phyloP scores from a whole-genome alignment of 352 stramenopile species.

The Pythium folliculosum region DNA sequence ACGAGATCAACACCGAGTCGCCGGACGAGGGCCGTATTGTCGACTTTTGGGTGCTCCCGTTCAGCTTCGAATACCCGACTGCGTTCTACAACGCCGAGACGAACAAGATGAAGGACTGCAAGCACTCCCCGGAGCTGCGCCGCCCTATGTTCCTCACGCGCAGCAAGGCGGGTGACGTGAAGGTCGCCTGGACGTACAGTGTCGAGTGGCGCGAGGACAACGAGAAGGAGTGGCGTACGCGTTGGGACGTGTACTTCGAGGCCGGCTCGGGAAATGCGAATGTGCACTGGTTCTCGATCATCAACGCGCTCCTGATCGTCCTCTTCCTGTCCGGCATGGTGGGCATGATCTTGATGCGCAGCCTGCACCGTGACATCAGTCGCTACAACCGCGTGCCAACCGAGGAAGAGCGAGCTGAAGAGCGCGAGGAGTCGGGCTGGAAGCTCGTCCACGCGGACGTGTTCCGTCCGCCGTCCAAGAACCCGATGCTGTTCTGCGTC shows the following conservation, averaged over 20 bases:
- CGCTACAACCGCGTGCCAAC: constrained; percentile 97
- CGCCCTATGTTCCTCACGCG: constrained; percentile 81
- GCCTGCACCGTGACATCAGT: constrained; percentile 97
- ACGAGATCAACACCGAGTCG: constrained; percentile 58
- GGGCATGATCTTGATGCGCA: constrained; percentile 98
- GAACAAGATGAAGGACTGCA: constrained; percentile 78
- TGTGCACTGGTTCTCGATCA: constrained; percentile 99
- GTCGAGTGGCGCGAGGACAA: constrained; percentile 96
- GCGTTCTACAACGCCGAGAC: constrained; percentile 58
- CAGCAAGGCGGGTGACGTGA: constrained; percentile 79
- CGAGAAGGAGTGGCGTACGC: constrained; percentile 96
- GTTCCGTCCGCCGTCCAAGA: constrained; percentile 95
- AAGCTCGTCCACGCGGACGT: constrained; percentile 99
- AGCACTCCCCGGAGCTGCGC: constrained; percentile 65
- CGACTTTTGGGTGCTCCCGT: constrained; percentile 97
- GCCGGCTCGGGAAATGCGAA: constrained; percentile 89
- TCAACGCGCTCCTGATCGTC: constrained; percentile 99
- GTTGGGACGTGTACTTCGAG: constrained; percentile 99
- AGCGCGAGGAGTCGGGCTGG: constrained; percentile 98
- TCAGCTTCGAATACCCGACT: constrained; percentile 95
- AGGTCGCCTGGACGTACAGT: constrained; percentile 97
- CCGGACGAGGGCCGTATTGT: constrained; percentile 95
- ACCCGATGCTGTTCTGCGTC: constrained; percentile 97
- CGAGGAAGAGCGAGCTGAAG: constrained; percentile 97
- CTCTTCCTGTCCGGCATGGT: constrained; percentile 99